A percentile compares a stretch with the other conserved stretches of the same genome.
Conservation (phyloP, 768 basidiomycete species). For the Phanerochaete carnosa region DNA sequence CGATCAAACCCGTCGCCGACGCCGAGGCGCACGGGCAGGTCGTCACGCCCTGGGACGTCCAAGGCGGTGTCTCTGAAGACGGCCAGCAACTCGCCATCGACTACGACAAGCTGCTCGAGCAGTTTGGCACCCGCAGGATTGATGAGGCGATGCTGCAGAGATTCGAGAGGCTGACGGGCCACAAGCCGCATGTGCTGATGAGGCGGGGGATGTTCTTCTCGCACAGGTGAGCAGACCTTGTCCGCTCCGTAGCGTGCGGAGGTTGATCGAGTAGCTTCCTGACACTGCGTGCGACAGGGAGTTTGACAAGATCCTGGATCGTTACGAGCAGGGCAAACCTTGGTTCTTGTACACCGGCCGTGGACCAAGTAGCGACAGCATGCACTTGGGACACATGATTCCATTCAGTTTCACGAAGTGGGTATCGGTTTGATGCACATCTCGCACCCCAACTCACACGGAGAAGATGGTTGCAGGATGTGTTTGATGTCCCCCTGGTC, state of each 20-base stretch:
- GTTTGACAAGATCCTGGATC: conserved; percentile 88
- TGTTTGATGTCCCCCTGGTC: conserved; percentile 92
- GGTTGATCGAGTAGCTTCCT: not conserved
- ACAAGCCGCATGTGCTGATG: conserved; percentile 82
- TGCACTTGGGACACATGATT: conserved; percentile 97
- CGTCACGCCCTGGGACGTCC: conserved; percentile 97
- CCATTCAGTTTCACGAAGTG: conserved; percentile 98
- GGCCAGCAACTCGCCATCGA: conserved; percentile 93
- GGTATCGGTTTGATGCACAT: conserved; percentile 23
- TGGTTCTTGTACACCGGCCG: conserved; percentile 98
- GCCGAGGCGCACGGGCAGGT: conserved; percentile 56
- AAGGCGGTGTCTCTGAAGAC: conserved; percentile 82
- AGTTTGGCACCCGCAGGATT: conserved; percentile 89
- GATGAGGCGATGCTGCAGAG: conserved; percentile 75
- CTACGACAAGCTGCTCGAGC: conserved; percentile 91
- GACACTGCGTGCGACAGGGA: conserved; percentile 50
- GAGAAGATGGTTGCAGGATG: conserved; percentile 90
- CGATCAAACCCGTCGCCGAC: conserved; percentile 30
- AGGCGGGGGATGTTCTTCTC: conserved; percentile 97
- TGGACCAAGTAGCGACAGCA: conserved; percentile 93
- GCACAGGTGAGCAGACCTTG: conserved; percentile 64
- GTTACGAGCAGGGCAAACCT: conserved; percentile 94
- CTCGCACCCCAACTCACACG: not conserved
- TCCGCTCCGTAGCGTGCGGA: conserved; percentile 1
- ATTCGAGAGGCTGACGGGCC: conserved; percentile 89